Base-by-base conservation (phyloP, 345 rosid genomes). In the Clarkia xantiana region DNA sequence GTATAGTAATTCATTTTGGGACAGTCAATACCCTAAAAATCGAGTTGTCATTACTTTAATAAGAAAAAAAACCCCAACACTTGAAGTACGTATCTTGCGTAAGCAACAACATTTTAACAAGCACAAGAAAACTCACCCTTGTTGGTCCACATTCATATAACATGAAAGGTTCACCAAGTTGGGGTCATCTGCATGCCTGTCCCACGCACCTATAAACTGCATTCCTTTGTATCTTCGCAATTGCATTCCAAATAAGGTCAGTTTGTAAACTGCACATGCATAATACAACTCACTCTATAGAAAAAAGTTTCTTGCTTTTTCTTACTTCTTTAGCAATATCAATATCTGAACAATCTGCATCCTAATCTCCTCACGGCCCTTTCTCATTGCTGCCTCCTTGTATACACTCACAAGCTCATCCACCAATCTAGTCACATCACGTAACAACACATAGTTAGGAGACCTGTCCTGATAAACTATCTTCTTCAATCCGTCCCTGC, bases 271-370 rank as follows among this genome's bases (percentile, higher is more conserved):
- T 22, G 44, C 14, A 50, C 14, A 5, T 11, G 6, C 18, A 11
- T 14, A 62, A 52, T 14, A 34, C 9, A 12, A 25, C 22, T n/a
- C 42, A 43, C 17, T 2, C 16, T 4, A 46, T 9, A 13, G 16
- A 34, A 44, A 42, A 47, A 41, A 15, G n/a, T n/a, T n/a, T n/a
- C n/a, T n/a, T n/a, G n/a, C n/a, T n/a, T 18, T n/a, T 38, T 19
- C 86, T 71, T 81, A 90, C 96, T 76, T 63, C 62, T 74, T 76
- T 41, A 91, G 86, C 72, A 86, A 62, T 66, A 54, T 45, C 64
- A 86, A 58, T 64, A 78, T 66, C 62, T 70, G 70, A 47, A 73
- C 60, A 60, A 84, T 66, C 43, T 57, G 48, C 5, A 57, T 42
- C 75, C 86, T 76, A 22, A 90, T 83, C 42, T 78, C 85, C 64